Evolutionary conservation across 2,329 filamentous ascomycete species (phyloP).

Genomic region (Diplodia scrobiculata): DNA sequence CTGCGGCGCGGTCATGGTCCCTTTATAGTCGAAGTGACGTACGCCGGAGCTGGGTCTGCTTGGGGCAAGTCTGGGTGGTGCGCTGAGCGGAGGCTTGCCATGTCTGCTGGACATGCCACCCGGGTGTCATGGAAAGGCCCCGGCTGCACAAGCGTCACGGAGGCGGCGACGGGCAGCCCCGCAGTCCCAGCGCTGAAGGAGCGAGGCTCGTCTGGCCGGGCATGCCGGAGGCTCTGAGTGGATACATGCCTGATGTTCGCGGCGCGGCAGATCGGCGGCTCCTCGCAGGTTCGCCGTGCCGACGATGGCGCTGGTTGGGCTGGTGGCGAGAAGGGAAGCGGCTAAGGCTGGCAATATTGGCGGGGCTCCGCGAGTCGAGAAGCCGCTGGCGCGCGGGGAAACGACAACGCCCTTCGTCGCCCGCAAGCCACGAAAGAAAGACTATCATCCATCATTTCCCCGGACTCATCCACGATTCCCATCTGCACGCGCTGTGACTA

Average conservation of each 20-base stretch:
- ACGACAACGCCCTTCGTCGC: not conserved
- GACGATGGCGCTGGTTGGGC: not conserved
- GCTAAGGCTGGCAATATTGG: not conserved
- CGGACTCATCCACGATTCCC: not conserved
- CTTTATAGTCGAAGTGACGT: constrained; percentile 11
- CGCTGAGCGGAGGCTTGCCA: not conserved
- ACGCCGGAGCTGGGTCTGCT: not conserved
- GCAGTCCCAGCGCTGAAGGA: constrained; percentile 6
- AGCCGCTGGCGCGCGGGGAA: not conserved
- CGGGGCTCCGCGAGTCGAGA: constrained; percentile 18
- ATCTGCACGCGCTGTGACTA: too few relatives aligned
- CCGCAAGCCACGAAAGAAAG: not conserved
- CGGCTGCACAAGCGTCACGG: not conserved
- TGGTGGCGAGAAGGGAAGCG: constrained; percentile 3
- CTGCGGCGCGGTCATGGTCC: not conserved
- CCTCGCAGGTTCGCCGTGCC: not conserved
- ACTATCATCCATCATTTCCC: not conserved
- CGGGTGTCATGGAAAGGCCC: not conserved
- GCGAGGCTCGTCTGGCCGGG: not conserved
- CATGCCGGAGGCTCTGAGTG: not conserved
- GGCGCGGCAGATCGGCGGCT: constrained; percentile 16
- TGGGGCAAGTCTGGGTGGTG: not conserved
- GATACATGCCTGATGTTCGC: not conserved
- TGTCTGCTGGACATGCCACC: not conserved
- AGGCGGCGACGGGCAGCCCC: constrained; percentile 5